A percentile compares a stretch with the other conserved stretches of the same genome.
Evolutionary conservation across 2,329 filamentous ascomycete species (phyloP).

Genomic region (Cladophialophora exuberans): DNA sequence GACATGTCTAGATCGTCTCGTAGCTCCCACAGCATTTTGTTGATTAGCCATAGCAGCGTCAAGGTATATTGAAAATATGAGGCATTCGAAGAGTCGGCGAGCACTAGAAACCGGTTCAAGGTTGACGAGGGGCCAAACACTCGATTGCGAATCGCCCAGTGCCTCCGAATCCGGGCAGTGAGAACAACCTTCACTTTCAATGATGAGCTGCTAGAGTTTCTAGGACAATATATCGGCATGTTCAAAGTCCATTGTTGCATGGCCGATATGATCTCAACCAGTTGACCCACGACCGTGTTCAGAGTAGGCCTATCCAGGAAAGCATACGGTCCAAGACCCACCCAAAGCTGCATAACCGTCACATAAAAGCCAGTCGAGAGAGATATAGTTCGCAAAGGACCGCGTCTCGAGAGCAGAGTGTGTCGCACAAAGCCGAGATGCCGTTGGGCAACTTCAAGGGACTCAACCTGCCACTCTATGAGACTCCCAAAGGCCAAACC

Average conservation of each 20-base stretch:
- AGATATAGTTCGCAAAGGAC: not conserved
- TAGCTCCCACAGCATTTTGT: not conserved
- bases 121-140: not conserved
- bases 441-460: not conserved
- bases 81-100: not conserved
- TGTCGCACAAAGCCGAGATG: not conserved
- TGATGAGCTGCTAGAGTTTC: not conserved
- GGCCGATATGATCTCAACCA: not conserved
- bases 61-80: not conserved
- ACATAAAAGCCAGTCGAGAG: not conserved
- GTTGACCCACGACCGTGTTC: not conserved
- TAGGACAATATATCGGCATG: not conserved
- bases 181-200: not conserved
- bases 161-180: not conserved
- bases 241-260: not conserved
- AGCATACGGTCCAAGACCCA: not conserved
- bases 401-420: not conserved
- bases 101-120: not conserved
- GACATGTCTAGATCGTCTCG: not conserved
- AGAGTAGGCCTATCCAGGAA: not conserved
- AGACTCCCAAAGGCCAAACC: not conserved
- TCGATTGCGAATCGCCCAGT: not conserved
- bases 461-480: not conserved
- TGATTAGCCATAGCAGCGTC: not conserved
- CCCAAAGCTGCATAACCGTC: not conserved